Base-by-base conservation (phyloP, 805 yeast species). In the Lachancea sp. region DNA sequence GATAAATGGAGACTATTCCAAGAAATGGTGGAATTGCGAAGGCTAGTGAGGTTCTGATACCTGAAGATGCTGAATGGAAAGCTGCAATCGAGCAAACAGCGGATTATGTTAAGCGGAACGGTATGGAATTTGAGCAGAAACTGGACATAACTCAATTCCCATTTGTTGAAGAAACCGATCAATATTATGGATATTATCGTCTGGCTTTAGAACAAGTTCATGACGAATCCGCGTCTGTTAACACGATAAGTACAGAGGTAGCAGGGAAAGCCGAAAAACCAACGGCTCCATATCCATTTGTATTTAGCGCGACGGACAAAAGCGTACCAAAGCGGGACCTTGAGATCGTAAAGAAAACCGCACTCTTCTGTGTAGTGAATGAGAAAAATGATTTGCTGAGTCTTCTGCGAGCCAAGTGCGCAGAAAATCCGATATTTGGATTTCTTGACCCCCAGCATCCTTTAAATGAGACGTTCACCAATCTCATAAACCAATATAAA, bases 31-130 rank as follows among this genome's bases (percentile, higher is more conserved):
- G 13, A 34, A 16, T 35, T 43, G 18, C 62, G 62, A 12, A 62
- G 68, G 1, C 71, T 71, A 1, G 70, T 65, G 68, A 64, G 16
- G 54, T 74, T 8, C 68, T 69, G 8, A 67, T 77, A 2, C 84
- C 87, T 0, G 80, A 84, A 2, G 72, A 66, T 7, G 69, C 70
- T 9, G 34, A 42, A 2, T 50, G 71, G 5, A 61, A 65, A 45
- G 70, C 69, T 12, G 70, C 75, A 15, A 80, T 89, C 15, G 78
- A 75, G 37, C 83, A 81, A 53, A 83, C 95, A 0, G 87, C 81
- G 0, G 74, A 67, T 3, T 85, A 81, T 52, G 86, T 88, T 5
- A 49, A 63, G 21, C 68, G 82, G 46, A 83, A 85, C 53, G 96
- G 95, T 0, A 51, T 57, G 1, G 64, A 72, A 1, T 84, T 86